Conservation (phyloP, 495 filamentous ascomycete species). For the Halenospora varia region DNA sequence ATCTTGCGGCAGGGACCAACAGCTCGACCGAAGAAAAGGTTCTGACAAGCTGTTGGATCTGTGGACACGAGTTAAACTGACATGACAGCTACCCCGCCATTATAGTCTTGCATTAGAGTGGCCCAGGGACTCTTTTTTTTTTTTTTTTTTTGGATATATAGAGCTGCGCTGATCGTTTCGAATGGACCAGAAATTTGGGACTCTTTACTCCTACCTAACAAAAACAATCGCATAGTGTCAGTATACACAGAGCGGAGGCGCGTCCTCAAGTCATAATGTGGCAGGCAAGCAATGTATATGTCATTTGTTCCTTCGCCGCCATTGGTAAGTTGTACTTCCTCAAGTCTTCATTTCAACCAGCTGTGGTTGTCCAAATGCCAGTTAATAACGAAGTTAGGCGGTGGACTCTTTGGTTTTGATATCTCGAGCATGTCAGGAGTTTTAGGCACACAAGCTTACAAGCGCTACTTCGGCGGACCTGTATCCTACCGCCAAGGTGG, state of each 20-base stretch:
- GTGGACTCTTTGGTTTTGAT: constrained; percentile 70
- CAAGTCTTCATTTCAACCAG: neutral
- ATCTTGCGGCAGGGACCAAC: neutral
- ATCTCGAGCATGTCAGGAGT: constrained; percentile 69
- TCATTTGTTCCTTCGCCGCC: constrained; percentile 61
- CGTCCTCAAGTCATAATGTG: neutral
- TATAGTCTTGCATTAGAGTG: no score
- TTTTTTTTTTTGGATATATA: neutral
- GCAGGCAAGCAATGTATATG: constrained; percentile 41
- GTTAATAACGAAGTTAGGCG: constrained; percentile 36
- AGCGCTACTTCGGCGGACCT: constrained; percentile 55
- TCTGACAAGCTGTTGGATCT: neutral
- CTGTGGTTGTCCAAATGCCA: neutral
- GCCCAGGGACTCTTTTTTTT: no score
- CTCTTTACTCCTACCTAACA: neutral
- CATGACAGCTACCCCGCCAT: neutral
- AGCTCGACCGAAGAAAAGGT: neutral
- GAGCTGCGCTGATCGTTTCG: neutral
- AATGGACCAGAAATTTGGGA: neutral
- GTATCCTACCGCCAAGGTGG: constrained; percentile 54
- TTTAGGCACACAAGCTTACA: constrained; percentile 52
- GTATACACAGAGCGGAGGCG: neutral
- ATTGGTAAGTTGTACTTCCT: constrained; percentile 43
- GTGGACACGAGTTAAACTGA: neutral
- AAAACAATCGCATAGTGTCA: no score